phyloP scores from a whole-genome alignment of 2,329 filamentous ascomycete genomes.

The Aspergillus fructus region DNA sequence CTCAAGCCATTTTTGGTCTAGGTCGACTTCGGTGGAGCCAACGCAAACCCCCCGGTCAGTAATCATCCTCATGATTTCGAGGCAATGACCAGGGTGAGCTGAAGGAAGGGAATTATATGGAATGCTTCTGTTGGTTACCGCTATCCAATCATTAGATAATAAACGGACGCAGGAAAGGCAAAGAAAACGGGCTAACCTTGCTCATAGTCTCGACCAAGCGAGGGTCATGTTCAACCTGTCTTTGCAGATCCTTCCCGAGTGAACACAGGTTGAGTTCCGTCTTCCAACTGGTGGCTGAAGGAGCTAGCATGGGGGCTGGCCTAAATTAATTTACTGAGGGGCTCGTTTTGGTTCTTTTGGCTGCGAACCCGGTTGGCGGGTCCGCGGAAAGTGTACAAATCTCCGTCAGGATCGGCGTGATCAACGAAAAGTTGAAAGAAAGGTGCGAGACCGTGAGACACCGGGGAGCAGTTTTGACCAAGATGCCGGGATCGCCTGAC shows the following conservation, averaged over 20 bases:
- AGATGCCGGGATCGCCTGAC: background rate
- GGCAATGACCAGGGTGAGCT: background rate
- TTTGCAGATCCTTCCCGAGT: slow-evolving; percentile 2
- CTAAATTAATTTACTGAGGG: slow-evolving; percentile 5
- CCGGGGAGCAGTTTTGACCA: background rate
- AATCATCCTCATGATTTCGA: background rate
- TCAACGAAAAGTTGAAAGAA: slow-evolving; percentile 7
- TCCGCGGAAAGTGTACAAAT: slow-evolving; percentile 19
- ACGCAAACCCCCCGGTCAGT: too few relatives aligned
- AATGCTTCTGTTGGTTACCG: background rate
- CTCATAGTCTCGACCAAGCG: background rate
- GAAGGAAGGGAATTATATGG: background rate
- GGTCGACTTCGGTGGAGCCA: background rate
- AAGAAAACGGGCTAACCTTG: background rate
- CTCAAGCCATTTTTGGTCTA: slow-evolving; percentile 7
- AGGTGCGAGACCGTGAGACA: background rate
- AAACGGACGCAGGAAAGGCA: background rate
- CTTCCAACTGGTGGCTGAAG: slow-evolving; percentile 10
- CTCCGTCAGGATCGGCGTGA: slow-evolving; percentile 19
- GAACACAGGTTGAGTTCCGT: background rate
- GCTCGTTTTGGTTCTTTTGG: background rate
- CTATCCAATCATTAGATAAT: background rate
- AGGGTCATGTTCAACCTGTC: background rate
- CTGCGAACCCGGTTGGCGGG: slow-evolving; percentile 22
- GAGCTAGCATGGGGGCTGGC: slow-evolving; percentile 4